Percentiles rank a stretch among this genome's conserved stretches.
Evolutionary conservation across 768 basidiomycete species (phyloP).

Genomic region (Pleurotus salmoneostramineus): DNA sequence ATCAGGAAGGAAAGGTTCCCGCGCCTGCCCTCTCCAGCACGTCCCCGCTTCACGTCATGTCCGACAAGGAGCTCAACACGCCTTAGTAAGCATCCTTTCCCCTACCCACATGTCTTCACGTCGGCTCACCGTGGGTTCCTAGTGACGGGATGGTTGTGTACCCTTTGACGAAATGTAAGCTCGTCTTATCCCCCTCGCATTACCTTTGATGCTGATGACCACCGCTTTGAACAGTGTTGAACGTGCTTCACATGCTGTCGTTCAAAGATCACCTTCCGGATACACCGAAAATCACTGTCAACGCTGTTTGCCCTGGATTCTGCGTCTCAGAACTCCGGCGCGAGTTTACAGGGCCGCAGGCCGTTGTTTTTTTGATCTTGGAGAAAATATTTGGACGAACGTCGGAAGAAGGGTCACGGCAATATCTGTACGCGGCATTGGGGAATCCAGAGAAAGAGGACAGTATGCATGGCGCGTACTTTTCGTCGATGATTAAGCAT

Average conservation of each 20-base stretch:
- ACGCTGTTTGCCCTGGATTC: constrained; percentile 37
- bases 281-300: constrained; percentile 25
- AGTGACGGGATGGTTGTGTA: constrained; percentile 22
- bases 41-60: constrained; percentile 27
- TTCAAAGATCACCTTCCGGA: constrained; percentile 24
- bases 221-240: constrained; percentile 27
- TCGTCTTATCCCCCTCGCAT: not conserved
- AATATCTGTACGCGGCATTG: constrained; percentile 30
- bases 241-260: constrained; percentile 33
- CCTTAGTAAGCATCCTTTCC: not conserved
- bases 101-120: not conserved
- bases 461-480: constrained; percentile 25
- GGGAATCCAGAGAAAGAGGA: constrained; percentile 8
- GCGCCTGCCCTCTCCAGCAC: constrained; percentile 18
- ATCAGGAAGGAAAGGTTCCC: constrained; percentile 24
- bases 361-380: constrained; percentile 17
- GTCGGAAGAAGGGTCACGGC: constrained; percentile 30
- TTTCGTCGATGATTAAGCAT: constrained; percentile 15
- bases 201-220: not conserved
- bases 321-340: constrained; percentile 33
- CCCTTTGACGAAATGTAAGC: constrained; percentile 29
- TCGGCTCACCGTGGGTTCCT: not conserved
- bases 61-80: constrained; percentile 25
- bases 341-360: constrained; percentile 15
- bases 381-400: constrained; percentile 29